phyloP scores from a whole-genome alignment of 192 early-diverging fungal genomes.

The Allomyces arbusculus region DNA sequence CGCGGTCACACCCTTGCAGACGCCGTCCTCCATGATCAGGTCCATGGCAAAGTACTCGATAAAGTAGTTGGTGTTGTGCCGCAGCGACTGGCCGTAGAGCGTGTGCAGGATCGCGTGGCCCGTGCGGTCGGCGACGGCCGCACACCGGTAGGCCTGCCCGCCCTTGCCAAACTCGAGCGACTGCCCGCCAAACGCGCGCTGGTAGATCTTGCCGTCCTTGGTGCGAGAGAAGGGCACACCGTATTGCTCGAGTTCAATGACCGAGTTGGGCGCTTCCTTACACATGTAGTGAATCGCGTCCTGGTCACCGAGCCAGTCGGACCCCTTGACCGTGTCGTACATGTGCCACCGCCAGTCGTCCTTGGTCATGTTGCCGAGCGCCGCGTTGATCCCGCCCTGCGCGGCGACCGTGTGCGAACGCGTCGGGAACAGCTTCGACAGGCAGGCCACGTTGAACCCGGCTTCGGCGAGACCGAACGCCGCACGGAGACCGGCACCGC shows the following conservation, averaged over 20 bases:
- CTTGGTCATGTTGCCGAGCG: constrained; percentile 96
- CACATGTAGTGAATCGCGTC: constrained; percentile 99
- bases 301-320: constrained; percentile 98
- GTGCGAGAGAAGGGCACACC: constrained; percentile 96
- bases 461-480: constrained; percentile 90
- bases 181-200: constrained; percentile 96
- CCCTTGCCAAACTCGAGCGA: constrained; percentile 89
- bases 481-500: constrained; percentile 93
- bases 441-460: constrained; percentile 91
- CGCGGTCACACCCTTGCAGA: constrained; percentile 89
- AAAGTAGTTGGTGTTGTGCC: constrained; percentile 90
- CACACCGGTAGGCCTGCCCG: constrained; percentile 94
- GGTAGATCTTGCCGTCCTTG: constrained; percentile 93
- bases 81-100: constrained; percentile 89
- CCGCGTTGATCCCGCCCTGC: constrained; percentile 98
- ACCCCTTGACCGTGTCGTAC: constrained; percentile 98
- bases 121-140: constrained; percentile 94
- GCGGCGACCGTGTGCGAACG: constrained; percentile 97
- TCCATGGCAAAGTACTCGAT: constrained; percentile 99
- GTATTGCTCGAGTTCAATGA: constrained; percentile 94
- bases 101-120: constrained; percentile 96
- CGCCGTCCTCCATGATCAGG: constrained; percentile 95
- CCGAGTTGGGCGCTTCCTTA: constrained; percentile 84
- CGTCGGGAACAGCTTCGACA: constrained; percentile 95
- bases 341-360: constrained; percentile 99